Conservation (phyloP, 495 filamentous ascomycete genomes). For the Penicillium robsamsonii region DNA sequence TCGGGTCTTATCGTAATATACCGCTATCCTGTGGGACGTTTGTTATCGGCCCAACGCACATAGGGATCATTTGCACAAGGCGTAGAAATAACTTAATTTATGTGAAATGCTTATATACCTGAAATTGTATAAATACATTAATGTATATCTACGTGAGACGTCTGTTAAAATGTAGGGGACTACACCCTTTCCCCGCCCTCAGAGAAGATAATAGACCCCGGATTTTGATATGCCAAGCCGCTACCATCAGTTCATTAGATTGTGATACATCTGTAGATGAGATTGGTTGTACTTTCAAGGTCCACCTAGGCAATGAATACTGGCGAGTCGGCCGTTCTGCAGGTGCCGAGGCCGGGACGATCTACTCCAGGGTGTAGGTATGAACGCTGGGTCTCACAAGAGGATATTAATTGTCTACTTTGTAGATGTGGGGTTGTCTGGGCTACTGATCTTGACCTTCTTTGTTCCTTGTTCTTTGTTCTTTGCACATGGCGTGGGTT, state of each 20-base stretch:
- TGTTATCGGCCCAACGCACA: too few species aligned
- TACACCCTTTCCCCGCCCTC: too few species aligned
- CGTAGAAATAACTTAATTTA: too few species aligned
- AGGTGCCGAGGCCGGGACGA: background rate
- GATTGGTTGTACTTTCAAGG: background rate
- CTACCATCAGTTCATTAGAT: too few species aligned
- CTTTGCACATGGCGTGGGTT: background rate
- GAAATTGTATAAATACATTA: too few species aligned
- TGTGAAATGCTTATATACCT: too few species aligned
- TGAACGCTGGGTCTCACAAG: constrained; percentile 5
- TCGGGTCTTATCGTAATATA: background rate
- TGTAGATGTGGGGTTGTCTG: constrained; percentile 1
- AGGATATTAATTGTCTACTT: background rate
- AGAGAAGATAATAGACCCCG: too few species aligned
- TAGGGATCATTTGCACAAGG: too few species aligned
- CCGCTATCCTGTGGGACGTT: background rate
- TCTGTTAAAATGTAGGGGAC: too few species aligned
- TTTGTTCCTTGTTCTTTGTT: background rate
- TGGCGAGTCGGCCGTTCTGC: background rate
- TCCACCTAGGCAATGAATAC: background rate
- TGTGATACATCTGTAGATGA: background rate
- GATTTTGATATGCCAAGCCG: too few species aligned
- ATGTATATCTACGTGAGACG: too few species aligned
- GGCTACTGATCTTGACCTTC: background rate
- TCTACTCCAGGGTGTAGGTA: background rate